These are phyloP conservation scores for Marasmius sp. DNA, from an alignment of 1,284 basidiomycete species.

Conservation along the genomic window DNA sequence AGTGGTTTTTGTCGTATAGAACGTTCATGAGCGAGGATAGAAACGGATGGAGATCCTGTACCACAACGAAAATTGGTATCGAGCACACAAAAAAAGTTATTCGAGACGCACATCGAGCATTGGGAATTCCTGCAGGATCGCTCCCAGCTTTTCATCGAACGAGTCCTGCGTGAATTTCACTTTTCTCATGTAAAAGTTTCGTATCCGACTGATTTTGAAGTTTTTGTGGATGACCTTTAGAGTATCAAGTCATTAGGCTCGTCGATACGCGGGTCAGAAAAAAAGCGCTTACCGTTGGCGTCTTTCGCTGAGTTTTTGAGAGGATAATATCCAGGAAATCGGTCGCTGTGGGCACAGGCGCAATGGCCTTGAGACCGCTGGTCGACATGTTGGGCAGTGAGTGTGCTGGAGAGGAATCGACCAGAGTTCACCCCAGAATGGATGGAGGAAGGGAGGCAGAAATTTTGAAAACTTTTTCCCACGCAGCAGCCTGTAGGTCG, in stretches of 20 bases:
- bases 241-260: not conserved
- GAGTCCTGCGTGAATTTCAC: slow-evolving; percentile 99
- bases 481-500: too few relatives aligned
- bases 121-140: slow-evolving; percentile 94
- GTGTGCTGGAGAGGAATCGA: too few relatives aligned
- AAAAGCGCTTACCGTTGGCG: slow-evolving; percentile 75
- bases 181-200: slow-evolving; percentile 98
- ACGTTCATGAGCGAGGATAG: slow-evolving; percentile 93
- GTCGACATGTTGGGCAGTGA: slow-evolving; percentile 63
- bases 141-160: slow-evolving; percentile 95
- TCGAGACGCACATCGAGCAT: slow-evolving; percentile 80
- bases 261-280: not conserved
- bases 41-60: slow-evolving; percentile 92
- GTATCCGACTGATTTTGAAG: slow-evolving; percentile 97
- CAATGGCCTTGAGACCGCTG: slow-evolving; percentile 91
- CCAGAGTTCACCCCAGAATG: too few relatives aligned
- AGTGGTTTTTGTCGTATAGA: slow-evolving; percentile 97
- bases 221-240: slow-evolving; percentile 92
- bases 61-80: slow-evolving; percentile 4
- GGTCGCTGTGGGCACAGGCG: slow-evolving; percentile 92
- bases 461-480: too few relatives aligned
- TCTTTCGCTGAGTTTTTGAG: slow-evolving; percentile 95
- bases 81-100: not conserved
- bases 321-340: slow-evolving; percentile 96
- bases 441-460: too few relatives aligned